A percentile compares a stretch with the other conserved stretches of the same genome.
Conservation (phyloP, 495 filamentous ascomycete genomes). For the Viridothelium virens region DNA sequence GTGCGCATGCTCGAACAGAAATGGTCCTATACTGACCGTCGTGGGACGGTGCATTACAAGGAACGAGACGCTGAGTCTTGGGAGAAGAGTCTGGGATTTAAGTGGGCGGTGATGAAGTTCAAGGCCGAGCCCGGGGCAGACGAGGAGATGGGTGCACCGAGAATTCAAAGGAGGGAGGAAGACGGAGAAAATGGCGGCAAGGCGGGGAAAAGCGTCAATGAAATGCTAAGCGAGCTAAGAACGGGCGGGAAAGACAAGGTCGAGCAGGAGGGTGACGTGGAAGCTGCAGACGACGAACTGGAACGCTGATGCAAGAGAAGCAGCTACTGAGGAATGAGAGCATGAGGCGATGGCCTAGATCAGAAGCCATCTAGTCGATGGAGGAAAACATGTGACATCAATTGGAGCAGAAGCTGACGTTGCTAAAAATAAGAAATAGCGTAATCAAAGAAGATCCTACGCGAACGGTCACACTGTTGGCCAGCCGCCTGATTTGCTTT, state of each 20-base stretch:
- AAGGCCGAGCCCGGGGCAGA: constrained; percentile 1
- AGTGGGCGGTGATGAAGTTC: constrained; percentile 24
- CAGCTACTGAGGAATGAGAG: too few species aligned
- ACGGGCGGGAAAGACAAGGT: not conserved
- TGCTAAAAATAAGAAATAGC: too few species aligned
- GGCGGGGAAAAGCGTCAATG: constrained; percentile 18
- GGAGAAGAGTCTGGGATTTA: constrained; percentile 18
- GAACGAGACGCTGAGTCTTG: constrained; percentile 17
- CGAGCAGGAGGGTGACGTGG: not conserved
- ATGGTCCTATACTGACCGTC: constrained; percentile 13
- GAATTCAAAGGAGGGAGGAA: constrained; percentile 15
- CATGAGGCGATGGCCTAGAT: too few species aligned
- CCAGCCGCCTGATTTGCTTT: too few species aligned
- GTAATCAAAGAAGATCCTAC: too few species aligned
- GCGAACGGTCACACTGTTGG: too few species aligned
- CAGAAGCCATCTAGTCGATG: too few species aligned
- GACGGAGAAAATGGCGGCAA: not conserved
- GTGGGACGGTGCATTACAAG: constrained; percentile 8
- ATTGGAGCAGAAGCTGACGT: too few species aligned
- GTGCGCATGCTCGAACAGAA: constrained; percentile 25
- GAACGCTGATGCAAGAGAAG: too few species aligned
- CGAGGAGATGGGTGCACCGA: constrained; percentile 14
- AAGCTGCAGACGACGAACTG: not conserved
- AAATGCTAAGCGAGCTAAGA: constrained; percentile 8
- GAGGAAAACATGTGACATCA: too few species aligned